Percentiles rank a stretch among this genome's conserved stretches.
Evolutionary conservation across 2,329 filamentous ascomycete genomes (phyloP).

Genomic region (Raffaelea deltoideospora): DNA sequence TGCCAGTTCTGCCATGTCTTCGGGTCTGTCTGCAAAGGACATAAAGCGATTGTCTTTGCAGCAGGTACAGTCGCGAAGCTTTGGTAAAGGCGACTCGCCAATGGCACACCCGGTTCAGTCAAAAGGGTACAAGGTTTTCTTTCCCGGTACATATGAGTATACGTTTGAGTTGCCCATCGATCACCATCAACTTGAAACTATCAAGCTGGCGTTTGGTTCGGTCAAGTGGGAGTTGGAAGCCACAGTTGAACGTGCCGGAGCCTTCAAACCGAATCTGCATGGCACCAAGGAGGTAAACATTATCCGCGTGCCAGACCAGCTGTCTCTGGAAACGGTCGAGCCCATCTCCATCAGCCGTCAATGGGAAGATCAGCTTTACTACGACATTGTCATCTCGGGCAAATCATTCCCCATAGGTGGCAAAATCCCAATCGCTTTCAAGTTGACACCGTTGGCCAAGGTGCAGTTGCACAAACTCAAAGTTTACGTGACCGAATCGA

Average conservation of each 20-base stretch:
- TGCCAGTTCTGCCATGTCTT: slow-evolving; percentile 15
- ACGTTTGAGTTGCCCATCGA: slow-evolving; percentile 81
- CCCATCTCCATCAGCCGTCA: slow-evolving; percentile 86
- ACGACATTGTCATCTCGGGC: slow-evolving; percentile 90
- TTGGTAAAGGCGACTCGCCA: slow-evolving; percentile 61
- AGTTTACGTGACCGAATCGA: slow-evolving; percentile 77
- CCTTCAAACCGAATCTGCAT: slow-evolving; percentile 77
- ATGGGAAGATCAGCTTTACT: slow-evolving; percentile 91
- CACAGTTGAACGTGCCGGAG: slow-evolving; percentile 69
- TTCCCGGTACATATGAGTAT: slow-evolving; percentile 52
- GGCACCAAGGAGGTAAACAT: slow-evolving; percentile 71
- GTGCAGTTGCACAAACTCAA: slow-evolving; percentile 88
- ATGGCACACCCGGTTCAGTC: slow-evolving; percentile 41
- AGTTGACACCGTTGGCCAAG: slow-evolving; percentile 81
- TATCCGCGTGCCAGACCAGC: slow-evolving; percentile 72
- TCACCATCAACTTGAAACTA: slow-evolving; percentile 77
- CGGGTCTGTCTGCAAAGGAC: slow-evolving; percentile 26
- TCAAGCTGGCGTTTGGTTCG: slow-evolving; percentile 70
- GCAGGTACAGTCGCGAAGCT: slow-evolving; percentile 70
- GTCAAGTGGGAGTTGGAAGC: slow-evolving; percentile 84
- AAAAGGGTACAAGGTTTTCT: slow-evolving; percentile 77
- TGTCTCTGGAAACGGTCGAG: slow-evolving; percentile 79
- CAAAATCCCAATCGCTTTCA: slow-evolving; percentile 85
- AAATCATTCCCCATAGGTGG: slow-evolving; percentile 86
- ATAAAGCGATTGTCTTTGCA: slow-evolving; percentile 60